phyloP scores from a whole-genome alignment of 2,329 filamentous ascomycete genomes.

The Diaporthe citri region DNA sequence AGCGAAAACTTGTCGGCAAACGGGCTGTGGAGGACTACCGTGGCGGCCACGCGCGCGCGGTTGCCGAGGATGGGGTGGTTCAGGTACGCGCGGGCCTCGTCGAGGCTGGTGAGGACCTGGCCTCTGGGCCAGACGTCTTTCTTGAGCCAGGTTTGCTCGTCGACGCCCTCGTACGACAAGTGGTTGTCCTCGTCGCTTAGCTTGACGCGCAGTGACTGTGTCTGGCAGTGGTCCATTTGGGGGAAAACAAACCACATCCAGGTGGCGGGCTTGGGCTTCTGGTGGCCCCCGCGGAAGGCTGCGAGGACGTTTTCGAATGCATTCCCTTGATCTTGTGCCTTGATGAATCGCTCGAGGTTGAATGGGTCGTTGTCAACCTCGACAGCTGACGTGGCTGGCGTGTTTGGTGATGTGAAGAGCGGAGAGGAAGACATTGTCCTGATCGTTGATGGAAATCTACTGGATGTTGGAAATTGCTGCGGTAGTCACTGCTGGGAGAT shows the following conservation, averaged over 20 bases:
- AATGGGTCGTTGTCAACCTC: neutral
- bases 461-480: neutral
- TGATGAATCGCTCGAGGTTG: constrained; percentile 33
- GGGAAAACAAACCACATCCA: constrained; percentile 38
- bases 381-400: neutral
- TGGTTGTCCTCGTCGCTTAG: neutral
- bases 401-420: neutral
- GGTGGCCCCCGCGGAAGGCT: constrained; percentile 9
- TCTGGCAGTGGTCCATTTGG: constrained; percentile 36
- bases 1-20: constrained; percentile 28
- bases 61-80: constrained; percentile 33
- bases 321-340: constrained; percentile 16
- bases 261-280: constrained; percentile 28
- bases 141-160: neutral
- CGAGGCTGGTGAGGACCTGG: constrained; percentile 21
- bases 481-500: too few species aligned
- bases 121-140: neutral
- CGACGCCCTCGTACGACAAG: neutral
- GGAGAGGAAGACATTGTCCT: neutral
- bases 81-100: constrained; percentile 36
- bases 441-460: neutral
- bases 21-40: constrained; percentile 12
- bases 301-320: constrained; percentile 10
- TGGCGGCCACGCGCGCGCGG: constrained; percentile 7
- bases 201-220: neutral